These are phyloP conservation scores for Chaetothyriales sp. DNA, from an alignment of 2,329 filamentous ascomycete genomes.

Conservation along the genomic window DNA sequence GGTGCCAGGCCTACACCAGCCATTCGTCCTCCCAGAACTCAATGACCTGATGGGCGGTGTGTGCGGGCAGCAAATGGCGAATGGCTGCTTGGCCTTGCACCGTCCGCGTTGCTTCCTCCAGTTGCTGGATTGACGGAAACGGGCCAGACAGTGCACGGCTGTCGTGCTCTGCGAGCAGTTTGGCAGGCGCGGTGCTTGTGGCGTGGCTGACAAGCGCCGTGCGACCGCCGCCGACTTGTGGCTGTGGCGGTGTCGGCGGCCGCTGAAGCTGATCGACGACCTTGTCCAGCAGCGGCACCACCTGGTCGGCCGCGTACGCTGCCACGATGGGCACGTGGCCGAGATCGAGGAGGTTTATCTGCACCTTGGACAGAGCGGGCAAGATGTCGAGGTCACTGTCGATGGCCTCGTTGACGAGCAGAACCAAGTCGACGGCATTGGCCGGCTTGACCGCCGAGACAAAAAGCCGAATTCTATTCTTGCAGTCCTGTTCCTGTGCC, in stretches of 20 bases:
- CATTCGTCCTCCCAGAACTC: slow-evolving; percentile 18
- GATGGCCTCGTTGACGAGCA: neutral
- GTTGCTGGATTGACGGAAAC: slow-evolving; percentile 14
- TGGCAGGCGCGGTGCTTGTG: slow-evolving; percentile 11
- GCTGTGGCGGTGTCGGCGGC: too few species aligned
- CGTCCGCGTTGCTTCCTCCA: slow-evolving; percentile 14
- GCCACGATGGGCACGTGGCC: neutral
- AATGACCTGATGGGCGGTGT: slow-evolving; percentile 6
- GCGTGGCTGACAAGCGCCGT: slow-evolving; percentile 11
- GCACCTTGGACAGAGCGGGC: neutral
- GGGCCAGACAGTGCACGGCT: slow-evolving; percentile 23
- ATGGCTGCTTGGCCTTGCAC: slow-evolving; percentile 6
- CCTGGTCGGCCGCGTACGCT: neutral
- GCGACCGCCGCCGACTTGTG: neutral
- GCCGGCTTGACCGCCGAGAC: neutral
- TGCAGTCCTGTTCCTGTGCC: neutral
- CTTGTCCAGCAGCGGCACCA: neutral
- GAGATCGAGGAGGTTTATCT: neutral
- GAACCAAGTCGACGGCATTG: neutral
- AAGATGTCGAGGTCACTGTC: neutral
- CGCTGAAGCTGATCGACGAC: neutral
- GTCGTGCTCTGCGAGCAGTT: slow-evolving; percentile 20
- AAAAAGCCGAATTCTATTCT: neutral
- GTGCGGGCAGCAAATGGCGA: slow-evolving; percentile 3
- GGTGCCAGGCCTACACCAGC: slow-evolving; percentile 4